Conservation (phyloP, 495 filamentous ascomycete species). For the Podospora fimiseda region DNA sequence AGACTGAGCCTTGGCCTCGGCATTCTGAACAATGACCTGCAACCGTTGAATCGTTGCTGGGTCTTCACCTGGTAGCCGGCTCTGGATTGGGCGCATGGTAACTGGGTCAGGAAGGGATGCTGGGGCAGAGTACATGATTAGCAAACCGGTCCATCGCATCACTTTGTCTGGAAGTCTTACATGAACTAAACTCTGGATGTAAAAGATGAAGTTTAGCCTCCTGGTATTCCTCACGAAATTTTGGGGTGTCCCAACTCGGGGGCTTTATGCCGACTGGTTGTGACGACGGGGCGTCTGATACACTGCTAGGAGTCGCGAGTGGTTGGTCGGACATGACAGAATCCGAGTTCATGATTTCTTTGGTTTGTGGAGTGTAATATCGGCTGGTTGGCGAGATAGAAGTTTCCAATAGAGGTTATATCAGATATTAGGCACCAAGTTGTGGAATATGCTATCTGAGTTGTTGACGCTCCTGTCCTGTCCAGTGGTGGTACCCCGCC, state of each 20-base stretch:
- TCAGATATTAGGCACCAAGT: too few relatives aligned
- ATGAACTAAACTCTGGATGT: conserved; percentile 36
- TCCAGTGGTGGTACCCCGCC: too few relatives aligned
- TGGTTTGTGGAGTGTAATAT: conserved; percentile 9
- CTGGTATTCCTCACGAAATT: conserved; percentile 51
- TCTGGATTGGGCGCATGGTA: not conserved
- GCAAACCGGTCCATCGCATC: not conserved
- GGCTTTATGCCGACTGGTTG: conserved; percentile 1
- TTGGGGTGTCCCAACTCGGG: conserved; percentile 26
- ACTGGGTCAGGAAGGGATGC: not conserved
- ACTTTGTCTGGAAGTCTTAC: conserved; percentile 21
- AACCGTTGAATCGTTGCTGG: not conserved
- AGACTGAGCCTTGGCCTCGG: not conserved
- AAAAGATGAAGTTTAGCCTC: conserved; percentile 24
- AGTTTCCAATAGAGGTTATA: too few relatives aligned
- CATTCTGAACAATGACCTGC: not conserved
- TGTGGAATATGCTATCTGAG: too few relatives aligned
- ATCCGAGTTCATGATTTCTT: conserved; percentile 21
- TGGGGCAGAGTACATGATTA: not conserved
- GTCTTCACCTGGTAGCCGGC: not conserved
- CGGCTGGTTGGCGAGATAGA: too few relatives aligned
- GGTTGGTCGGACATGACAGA: conserved; percentile 22
- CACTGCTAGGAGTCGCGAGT: not conserved
- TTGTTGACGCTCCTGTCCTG: too few relatives aligned
- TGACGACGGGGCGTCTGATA: not conserved